A percentile compares a stretch with the other conserved stretches of the same genome.
Evolutionary conservation across 2,329 filamentous ascomycete genomes (phyloP).

Genomic region (Ilyonectria sp.): DNA sequence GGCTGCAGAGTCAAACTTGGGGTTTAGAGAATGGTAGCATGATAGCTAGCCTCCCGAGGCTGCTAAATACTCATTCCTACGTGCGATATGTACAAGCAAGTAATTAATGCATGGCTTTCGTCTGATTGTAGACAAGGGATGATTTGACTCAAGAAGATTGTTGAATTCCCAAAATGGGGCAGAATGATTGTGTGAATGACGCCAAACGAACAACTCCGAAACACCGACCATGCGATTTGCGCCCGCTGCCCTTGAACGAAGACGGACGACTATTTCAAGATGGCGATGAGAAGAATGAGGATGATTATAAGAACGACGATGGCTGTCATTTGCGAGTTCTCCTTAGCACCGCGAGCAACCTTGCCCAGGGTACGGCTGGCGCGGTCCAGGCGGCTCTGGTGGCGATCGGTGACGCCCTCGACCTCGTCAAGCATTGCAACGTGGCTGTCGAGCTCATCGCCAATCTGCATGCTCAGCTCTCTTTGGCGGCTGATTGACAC

Average conservation of each 20-base stretch:
- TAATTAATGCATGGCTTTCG: not conserved
- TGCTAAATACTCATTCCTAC: not conserved
- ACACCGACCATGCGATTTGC: slow-evolving; percentile 40
- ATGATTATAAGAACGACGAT: slow-evolving; percentile 88
- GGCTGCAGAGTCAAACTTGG: slow-evolving; percentile 25
- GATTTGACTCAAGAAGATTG: slow-evolving; percentile 1
- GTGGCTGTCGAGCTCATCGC: slow-evolving; percentile 94
- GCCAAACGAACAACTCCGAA: slow-evolving; percentile 31
- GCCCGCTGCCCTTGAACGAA: slow-evolving; percentile 33
- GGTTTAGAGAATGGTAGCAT: slow-evolving; percentile 15
- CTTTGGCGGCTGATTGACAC: slow-evolving; percentile 89
- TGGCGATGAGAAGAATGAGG: slow-evolving; percentile 84
- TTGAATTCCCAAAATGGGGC: slow-evolving; percentile 11
- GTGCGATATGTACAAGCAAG: slow-evolving; percentile 19
- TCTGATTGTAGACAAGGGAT: not conserved
- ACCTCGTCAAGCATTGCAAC: slow-evolving; percentile 91
- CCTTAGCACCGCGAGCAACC: slow-evolving; percentile 81
- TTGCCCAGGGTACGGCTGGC: slow-evolving; percentile 80
- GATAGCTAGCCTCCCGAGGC: slow-evolving; percentile 2
- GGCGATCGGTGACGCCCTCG: slow-evolving; percentile 85
- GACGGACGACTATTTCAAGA: slow-evolving; percentile 74
- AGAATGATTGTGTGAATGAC: slow-evolving; percentile 14
- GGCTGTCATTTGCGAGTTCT: slow-evolving; percentile 89
- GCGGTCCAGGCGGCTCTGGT: slow-evolving; percentile 81
- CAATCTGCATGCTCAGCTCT: slow-evolving; percentile 95